Conservation (phyloP, 164 flowering plant species). For the Sedum album region DNA sequence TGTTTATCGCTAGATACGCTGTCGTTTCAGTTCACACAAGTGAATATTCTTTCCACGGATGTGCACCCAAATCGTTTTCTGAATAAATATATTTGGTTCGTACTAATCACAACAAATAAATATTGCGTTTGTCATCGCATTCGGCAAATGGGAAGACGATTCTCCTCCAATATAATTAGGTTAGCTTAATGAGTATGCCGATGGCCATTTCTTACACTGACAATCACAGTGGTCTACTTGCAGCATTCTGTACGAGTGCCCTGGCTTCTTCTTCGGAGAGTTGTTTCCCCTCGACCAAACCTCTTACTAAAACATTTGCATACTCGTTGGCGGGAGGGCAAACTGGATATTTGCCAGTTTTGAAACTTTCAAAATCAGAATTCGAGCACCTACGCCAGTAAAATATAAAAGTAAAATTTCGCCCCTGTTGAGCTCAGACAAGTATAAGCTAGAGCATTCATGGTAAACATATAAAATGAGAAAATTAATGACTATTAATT, state of each 20-base stretch:
- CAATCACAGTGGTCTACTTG: constrained; percentile 41
- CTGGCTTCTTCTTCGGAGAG: constrained; percentile 62
- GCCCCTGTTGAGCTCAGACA: background rate
- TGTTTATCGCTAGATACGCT: no score
- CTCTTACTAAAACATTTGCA: constrained; percentile 42
- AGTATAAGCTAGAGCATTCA: background rate
- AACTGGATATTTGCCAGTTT: constrained; percentile 43
- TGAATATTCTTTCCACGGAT: no score
- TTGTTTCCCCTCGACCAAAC: constrained; percentile 63
- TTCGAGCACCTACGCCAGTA: constrained; percentile 58
- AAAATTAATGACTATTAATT: background rate
- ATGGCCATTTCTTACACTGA: background rate
- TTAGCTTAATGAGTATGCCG: background rate
- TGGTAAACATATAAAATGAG: background rate
- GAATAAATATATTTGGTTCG: no score
- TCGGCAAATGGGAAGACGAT: background rate
- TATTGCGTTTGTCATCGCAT: background rate
- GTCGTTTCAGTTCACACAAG: no score
- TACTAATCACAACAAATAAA: no score
- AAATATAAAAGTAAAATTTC: background rate
- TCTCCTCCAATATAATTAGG: background rate
- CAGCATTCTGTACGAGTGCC: constrained; percentile 50
- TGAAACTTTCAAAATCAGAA: constrained; percentile 41
- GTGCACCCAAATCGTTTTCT: no score
- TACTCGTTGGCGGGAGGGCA: constrained; percentile 49